These are phyloP conservation scores for Saksenaea vasiformis DNA, from an alignment of 371 early-diverging fungal genomes.

Conservation along the genomic window DNA sequence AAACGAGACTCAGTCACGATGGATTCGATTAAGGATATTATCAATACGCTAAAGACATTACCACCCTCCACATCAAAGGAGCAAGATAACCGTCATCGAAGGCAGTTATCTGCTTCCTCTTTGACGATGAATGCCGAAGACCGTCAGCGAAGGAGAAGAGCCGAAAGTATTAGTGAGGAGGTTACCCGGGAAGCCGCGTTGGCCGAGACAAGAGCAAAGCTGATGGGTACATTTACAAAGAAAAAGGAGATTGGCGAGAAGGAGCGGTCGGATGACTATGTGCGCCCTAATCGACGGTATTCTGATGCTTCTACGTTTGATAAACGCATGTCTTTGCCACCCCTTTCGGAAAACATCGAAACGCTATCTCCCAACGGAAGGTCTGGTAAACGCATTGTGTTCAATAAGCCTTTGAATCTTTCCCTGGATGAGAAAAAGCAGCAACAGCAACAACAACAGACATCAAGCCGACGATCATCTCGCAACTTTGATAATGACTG, in stretches of 20 bases:
- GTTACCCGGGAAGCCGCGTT: constrained; percentile 31
- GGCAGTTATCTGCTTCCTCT: constrained; percentile 45
- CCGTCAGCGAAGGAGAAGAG: constrained; percentile 27
- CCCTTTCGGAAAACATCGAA: constrained; percentile 26
- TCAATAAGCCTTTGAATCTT: constrained; percentile 34
- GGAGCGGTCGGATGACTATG: constrained; percentile 3
- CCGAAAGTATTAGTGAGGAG: constrained; percentile 21
- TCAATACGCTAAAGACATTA: constrained; percentile 44
- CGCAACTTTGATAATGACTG: constrained; percentile 42
- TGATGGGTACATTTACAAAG: constrained; percentile 29
- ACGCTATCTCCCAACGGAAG: constrained; percentile 3
- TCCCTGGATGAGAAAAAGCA: constrained; percentile 18
- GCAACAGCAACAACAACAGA: constrained; percentile 1
- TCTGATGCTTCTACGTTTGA: constrained; percentile 31
- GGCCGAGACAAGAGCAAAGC: constrained; percentile 42
- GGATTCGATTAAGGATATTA: constrained; percentile 49
- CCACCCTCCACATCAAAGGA: constrained; percentile 30
- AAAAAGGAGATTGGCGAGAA: constrained; percentile 5
- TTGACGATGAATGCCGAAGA: constrained; percentile 27
- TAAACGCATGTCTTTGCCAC: constrained; percentile 30
- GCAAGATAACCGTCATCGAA: constrained; percentile 29
- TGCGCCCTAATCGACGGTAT: constrained; percentile 26
- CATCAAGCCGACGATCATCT: constrained; percentile 28
- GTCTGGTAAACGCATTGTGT: constrained; percentile 21
- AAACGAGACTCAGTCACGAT: constrained; percentile 26